phyloP scores from a whole-genome alignment of 1,284 basidiomycete genomes.

The Wallemia ichthyophaga region DNA sequence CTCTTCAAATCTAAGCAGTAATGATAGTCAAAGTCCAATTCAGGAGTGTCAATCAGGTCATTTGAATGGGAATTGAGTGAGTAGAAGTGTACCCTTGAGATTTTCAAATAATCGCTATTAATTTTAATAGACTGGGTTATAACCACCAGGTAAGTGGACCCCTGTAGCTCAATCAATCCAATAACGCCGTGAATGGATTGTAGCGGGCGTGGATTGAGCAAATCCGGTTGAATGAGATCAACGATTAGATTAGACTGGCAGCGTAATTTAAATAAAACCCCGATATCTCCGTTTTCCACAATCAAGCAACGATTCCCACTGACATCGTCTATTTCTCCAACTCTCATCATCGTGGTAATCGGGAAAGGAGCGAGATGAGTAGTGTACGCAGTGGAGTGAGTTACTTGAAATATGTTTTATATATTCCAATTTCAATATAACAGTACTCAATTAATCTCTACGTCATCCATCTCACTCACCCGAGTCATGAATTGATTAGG shows the following conservation, averaged over 20 bases:
- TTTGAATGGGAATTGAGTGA: neutral
- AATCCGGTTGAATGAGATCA: neutral
- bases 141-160: neutral
- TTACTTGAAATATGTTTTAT: too few species aligned
- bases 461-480: neutral
- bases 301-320: neutral
- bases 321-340: neutral
- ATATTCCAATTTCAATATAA: neutral
- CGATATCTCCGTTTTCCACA: neutral
- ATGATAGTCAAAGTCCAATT: constrained; percentile 37
- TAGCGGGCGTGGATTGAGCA: neutral
- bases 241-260: neutral
- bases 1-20: constrained; percentile 70
- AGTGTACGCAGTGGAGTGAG: too few species aligned
- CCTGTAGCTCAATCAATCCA: neutral
- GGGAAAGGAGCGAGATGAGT: too few species aligned
- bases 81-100: neutral
- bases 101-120: neutral
- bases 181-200: neutral
- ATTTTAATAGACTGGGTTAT: neutral
- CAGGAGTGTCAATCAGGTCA: constrained; percentile 1
- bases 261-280: neutral
- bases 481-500: neutral
- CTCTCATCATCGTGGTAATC: too few species aligned
- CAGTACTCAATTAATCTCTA: neutral